phyloP scores from a whole-genome alignment of 495 filamentous ascomycete genomes.

The Talaromyces proteolyticus region DNA sequence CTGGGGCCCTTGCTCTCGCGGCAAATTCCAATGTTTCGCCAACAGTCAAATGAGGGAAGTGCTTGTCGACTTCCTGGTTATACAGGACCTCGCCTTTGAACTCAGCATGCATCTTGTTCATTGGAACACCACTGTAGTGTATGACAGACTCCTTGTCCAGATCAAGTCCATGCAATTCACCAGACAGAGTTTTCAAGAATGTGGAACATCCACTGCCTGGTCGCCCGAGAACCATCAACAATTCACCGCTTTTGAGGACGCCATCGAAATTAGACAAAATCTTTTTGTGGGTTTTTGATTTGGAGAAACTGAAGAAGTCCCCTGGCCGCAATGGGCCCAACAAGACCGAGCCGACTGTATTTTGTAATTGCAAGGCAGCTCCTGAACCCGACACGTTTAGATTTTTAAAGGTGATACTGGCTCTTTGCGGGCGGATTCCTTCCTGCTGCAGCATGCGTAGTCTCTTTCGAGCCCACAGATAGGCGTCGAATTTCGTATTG shows the following conservation, averaged over 20 bases:
- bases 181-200: conserved; percentile 33
- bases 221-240: conserved; percentile 36
- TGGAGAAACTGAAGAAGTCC: conserved; percentile 31
- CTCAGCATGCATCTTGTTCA: conserved; percentile 47
- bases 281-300: conserved; percentile 16
- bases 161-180: conserved; percentile 30
- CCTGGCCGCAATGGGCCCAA: conserved; percentile 39
- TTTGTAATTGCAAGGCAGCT: conserved; percentile 47
- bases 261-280: conserved; percentile 38
- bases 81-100: conserved; percentile 63
- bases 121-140: conserved; percentile 48
- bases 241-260: conserved; percentile 29
- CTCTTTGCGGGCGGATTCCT: conserved; percentile 29
- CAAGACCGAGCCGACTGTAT: conserved; percentile 46
- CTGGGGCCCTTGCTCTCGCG: conserved; percentile 44
- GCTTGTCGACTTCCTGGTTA: conserved; percentile 57
- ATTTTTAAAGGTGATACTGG: conserved; percentile 44
- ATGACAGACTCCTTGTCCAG: conserved; percentile 36
- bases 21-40: conserved; percentile 63
- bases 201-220: conserved; percentile 41
- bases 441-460: conserved; percentile 36
- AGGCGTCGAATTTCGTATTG: conserved; percentile 49
- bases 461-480: conserved; percentile 51
- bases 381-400: conserved; percentile 51
- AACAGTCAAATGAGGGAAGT: conserved; percentile 62